A percentile compares a stretch with the other conserved stretches of the same genome.
phyloP scores from a whole-genome alignment of 257 asterid genomes.

The Plantago elongata region DNA sequence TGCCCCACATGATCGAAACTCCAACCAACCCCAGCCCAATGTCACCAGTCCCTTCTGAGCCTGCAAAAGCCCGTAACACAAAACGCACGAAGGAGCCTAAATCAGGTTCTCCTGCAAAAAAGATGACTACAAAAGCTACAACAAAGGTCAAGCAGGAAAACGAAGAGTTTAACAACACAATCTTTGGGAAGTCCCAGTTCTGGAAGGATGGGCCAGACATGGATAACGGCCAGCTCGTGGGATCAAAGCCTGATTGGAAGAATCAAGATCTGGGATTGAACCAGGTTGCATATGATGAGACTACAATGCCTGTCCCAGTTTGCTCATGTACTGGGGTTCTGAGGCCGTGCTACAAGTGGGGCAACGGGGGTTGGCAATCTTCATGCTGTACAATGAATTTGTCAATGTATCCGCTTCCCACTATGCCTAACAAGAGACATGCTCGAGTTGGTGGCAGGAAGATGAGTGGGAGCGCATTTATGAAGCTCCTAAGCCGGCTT shows the following conservation, averaged over 20 bases:
- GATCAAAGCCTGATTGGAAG: slow-evolving; percentile 69
- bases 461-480: slow-evolving; percentile 97
- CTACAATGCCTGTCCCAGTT: slow-evolving; percentile 91
- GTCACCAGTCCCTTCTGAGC: slow-evolving; percentile 45
- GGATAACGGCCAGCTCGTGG: slow-evolving; percentile 14
- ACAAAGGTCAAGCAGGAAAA: slow-evolving; percentile 57
- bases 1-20: slow-evolving; percentile 51
- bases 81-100: slow-evolving; percentile 71
- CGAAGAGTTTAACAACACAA: slow-evolving; percentile 48
- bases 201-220: slow-evolving; percentile 22
- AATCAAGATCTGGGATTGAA: slow-evolving; percentile 86
- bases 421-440: slow-evolving; percentile 89
- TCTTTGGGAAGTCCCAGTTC: slow-evolving; percentile 33
- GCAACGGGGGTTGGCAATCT: slow-evolving; percentile 99
- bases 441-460: slow-evolving; percentile 95
- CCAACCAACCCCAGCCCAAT: slow-evolving; percentile 38
- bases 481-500: slow-evolving; percentile 82
- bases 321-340: slow-evolving; percentile 87
- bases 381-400: slow-evolving; percentile 84
- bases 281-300: slow-evolving; percentile 83
- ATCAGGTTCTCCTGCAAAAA: slow-evolving; percentile 21
- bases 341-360: slow-evolving; percentile 98
- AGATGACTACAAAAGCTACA: slow-evolving; percentile 45
- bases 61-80: slow-evolving; percentile 53
- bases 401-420: slow-evolving; percentile 89